Evolutionary conservation across 805 yeast species (phyloP), one percentile per base, ranked within the genome.

Genomic region (Starmerella lactis-condensi): DNA sequence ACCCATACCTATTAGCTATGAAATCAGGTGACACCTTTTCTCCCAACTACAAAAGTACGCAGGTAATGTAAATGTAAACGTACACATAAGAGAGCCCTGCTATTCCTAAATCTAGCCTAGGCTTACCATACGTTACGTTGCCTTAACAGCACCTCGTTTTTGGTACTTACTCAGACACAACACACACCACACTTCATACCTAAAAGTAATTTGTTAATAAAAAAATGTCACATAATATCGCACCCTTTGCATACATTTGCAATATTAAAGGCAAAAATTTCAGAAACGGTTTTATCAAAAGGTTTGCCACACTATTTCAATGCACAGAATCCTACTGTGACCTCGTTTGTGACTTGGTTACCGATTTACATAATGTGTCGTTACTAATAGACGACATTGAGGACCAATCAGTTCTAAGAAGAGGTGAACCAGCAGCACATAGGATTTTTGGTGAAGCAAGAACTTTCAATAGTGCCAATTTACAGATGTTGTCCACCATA

Each of bases 311-410:
- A n/a, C 54, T 70, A 21, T 57, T 70, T 24, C 32, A 56, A 11
- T 58, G 72, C 1, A 62, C 67, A 0, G 41, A 38, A 2, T 47
- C 40, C 1, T 48, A 53, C 17, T 44, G 73, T 7, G 41, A 34
- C 1, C 47, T 49, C 22, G 57, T 76, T 8, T 57, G 63, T 20
- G 46, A 52, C 8, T 54, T 71, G 17, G 61, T 75, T n/a, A 69
- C 66, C 37, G 62, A 64, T 26, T 52, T 76, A 18, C 89, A 76
- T 49, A 62, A 67, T 4, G 67, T 82, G 0, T 71, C 81, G 8
- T 50, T 75, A 35, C 53, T 75, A 31, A 68, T 83, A 24, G 96
- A 83, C 51, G 96, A 83, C 46, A 75, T 83, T 17, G 96, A 83
- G 48, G 96, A 83, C 50, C 59, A 54, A 24, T 75, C 92, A 0